phyloP scores from a whole-genome alignment of 768 basidiomycete species.

The Kwoniella newhampshirensis region DNA sequence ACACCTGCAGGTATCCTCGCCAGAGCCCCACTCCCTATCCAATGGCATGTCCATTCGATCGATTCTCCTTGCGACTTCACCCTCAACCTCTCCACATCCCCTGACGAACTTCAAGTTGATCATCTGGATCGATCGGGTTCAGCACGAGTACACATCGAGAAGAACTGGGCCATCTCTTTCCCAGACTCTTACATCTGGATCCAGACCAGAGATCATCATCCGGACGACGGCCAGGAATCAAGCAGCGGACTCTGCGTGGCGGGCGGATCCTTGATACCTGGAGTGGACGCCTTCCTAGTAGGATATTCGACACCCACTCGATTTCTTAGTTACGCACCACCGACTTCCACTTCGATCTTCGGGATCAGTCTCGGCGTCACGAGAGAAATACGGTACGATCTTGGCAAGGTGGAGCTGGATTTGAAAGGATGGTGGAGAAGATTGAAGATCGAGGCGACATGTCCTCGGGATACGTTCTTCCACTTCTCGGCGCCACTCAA shows the following conservation, averaged over 20 bases:
- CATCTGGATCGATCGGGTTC: constrained; percentile 7
- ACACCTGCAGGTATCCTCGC: constrained; percentile 36
- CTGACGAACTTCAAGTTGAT: not conserved
- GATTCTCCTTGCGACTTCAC: constrained; percentile 20
- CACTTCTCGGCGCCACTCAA: constrained; percentile 30
- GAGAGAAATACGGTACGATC: constrained; percentile 14
- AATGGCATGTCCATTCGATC: constrained; percentile 43
- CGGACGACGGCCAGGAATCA: not conserved
- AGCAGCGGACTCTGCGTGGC: constrained; percentile 25
- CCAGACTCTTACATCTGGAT: constrained; percentile 39
- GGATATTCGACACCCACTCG: constrained; percentile 25
- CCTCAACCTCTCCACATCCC: not conserved
- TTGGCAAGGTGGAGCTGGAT: constrained; percentile 23
- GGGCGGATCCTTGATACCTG: constrained; percentile 28
- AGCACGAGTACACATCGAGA: constrained; percentile 34
- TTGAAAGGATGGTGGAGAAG: constrained; percentile 37
- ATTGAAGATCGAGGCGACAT: constrained; percentile 11
- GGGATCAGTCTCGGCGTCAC: constrained; percentile 29
- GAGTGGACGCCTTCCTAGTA: constrained; percentile 34
- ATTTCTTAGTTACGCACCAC: constrained; percentile 19
- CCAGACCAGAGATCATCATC: constrained; percentile 28
- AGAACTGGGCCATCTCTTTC: constrained; percentile 42
- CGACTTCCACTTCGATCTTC: constrained; percentile 29
- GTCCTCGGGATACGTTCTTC: constrained; percentile 29
- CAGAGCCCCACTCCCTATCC: constrained; percentile 32